Conservation (phyloP, 2,329 filamentous ascomycete genomes). For the Lasiodiplodia sp. region DNA sequence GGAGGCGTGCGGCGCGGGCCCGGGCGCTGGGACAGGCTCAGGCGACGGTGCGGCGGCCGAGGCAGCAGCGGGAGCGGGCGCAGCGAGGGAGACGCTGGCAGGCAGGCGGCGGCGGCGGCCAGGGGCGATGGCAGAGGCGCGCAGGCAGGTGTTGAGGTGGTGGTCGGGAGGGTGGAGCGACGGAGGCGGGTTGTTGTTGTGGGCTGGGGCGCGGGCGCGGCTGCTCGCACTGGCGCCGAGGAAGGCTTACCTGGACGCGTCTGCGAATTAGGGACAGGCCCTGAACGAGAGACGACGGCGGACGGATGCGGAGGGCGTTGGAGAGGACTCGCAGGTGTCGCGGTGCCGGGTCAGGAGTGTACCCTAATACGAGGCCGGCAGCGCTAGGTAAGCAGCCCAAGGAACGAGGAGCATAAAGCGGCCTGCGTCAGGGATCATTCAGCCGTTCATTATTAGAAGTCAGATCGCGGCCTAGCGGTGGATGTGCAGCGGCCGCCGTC, state of each 20-base stretch:
- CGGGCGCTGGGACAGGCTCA: not conserved
- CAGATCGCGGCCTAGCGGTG: constrained; percentile 27
- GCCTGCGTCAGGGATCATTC: constrained; percentile 30
- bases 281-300: constrained; percentile 26
- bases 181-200: constrained; percentile 25
- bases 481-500: constrained; percentile 30
- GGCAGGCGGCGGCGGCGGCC: not conserved
- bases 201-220: constrained; percentile 1
- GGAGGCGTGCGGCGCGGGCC: constrained; percentile 13
- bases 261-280: constrained; percentile 18
- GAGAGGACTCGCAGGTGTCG: constrained; percentile 21
- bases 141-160: constrained; percentile 8
- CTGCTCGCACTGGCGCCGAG: constrained; percentile 15
- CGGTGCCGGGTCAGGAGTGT: constrained; percentile 30
- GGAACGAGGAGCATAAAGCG: constrained; percentile 31
- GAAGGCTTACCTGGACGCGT: constrained; percentile 15
- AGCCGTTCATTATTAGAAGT: constrained; percentile 30
- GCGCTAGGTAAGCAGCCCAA: constrained; percentile 31
- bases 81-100: not conserved
- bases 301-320: constrained; percentile 23
- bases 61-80: constrained; percentile 1
- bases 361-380: constrained; percentile 31
- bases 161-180: constrained; percentile 18
- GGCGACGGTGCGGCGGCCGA: not conserved
- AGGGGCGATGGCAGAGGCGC: not conserved